Evolutionary conservation across 176 grass and related monocot genomes (phyloP).

Genomic region (Phyllostachys edulis): DNA sequence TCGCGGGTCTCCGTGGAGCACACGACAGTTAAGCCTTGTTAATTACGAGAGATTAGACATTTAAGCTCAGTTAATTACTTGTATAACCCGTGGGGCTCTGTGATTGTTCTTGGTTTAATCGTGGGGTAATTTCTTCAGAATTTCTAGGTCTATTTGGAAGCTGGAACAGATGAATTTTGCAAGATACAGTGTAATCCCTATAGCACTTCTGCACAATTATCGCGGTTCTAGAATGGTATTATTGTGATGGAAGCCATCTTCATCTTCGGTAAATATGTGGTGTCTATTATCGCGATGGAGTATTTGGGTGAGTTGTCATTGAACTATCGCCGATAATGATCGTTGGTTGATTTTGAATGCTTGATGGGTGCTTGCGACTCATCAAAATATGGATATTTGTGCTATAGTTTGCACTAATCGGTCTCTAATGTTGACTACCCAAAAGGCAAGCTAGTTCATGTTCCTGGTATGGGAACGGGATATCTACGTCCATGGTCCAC

Average conservation of each 20-base stretch:
- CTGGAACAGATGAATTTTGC: background rate
- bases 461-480: too few species aligned
- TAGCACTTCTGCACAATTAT: background rate
- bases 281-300: background rate
- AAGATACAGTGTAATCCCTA: background rate
- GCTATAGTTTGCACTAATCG: too few species aligned
- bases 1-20: background rate
- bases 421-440: too few species aligned
- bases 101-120: background rate
- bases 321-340: background rate
- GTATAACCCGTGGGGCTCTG: background rate
- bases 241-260: background rate
- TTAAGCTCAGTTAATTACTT: background rate
- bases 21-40: background rate
- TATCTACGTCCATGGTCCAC: too few species aligned
- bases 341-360: background rate
- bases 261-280: background rate
- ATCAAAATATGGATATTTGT: too few species aligned
- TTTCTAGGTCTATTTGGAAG: background rate
- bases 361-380: background rate
- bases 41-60: background rate
- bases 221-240: background rate
- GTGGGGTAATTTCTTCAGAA: background rate
- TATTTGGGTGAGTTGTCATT: background rate
- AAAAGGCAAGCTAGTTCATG: too few species aligned